Conservation (phyloP, 768 basidiomycete genomes). For the Tephrocybe sp. region DNA sequence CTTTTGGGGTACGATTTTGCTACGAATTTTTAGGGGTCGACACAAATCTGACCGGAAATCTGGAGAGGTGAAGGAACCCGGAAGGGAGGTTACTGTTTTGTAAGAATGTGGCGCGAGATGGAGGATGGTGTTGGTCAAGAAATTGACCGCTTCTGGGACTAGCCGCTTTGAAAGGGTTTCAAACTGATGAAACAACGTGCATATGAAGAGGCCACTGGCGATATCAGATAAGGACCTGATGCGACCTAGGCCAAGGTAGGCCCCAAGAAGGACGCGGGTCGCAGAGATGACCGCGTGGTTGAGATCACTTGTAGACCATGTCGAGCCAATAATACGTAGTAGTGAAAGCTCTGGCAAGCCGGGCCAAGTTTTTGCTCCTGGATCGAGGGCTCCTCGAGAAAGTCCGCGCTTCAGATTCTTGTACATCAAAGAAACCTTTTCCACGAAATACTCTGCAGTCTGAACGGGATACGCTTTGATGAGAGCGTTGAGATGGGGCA, state of each 20-base stretch:
- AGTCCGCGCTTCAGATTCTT: slow-evolving; percentile 89
- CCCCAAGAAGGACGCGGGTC: slow-evolving; percentile 82
- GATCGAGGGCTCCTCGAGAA: slow-evolving; percentile 57
- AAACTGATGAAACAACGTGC: slow-evolving; percentile 80
- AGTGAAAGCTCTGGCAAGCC: slow-evolving; percentile 78
- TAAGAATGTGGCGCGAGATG: slow-evolving; percentile 70
- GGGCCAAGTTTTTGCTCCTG: slow-evolving; percentile 82
- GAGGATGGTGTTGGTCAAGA: slow-evolving; percentile 66
- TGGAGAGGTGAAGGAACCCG: slow-evolving; percentile 69
- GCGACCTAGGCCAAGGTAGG: slow-evolving; percentile 84
- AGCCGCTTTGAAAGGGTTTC: slow-evolving; percentile 82
- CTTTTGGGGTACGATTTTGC: slow-evolving; percentile 35
- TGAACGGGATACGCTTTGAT: slow-evolving; percentile 79
- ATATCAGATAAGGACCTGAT: slow-evolving; percentile 75
- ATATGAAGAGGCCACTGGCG: slow-evolving; percentile 85
- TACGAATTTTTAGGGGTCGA: slow-evolving; percentile 34
- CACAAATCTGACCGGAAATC: slow-evolving; percentile 60
- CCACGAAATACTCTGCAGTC: slow-evolving; percentile 73
- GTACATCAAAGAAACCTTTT: slow-evolving; percentile 87
- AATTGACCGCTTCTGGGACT: slow-evolving; percentile 87
- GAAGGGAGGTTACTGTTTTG: slow-evolving; percentile 43
- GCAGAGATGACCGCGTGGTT: slow-evolving; percentile 88
- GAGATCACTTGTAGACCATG: slow-evolving; percentile 96
- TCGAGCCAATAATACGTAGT: slow-evolving; percentile 71
- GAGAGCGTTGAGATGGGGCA: slow-evolving; percentile 78